phyloP scores from a whole-genome alignment of 331 rosid species.

The Pyrus hybrid region DNA sequence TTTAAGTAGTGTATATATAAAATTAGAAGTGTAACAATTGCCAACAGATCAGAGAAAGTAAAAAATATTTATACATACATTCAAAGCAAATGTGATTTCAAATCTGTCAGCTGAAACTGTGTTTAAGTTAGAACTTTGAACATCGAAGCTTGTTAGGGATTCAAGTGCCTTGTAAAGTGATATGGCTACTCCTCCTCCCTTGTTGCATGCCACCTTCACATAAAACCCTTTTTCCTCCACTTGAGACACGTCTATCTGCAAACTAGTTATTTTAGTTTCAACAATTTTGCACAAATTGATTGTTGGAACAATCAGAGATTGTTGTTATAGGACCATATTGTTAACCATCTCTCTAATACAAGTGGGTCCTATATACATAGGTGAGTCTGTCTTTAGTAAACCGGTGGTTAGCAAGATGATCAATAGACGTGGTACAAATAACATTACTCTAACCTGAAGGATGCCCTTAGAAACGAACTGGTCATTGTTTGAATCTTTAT shows the following conservation, averaged over 20 bases:
- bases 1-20: no score
- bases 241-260: slow-evolving; percentile 72
- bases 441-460: slow-evolving; percentile 37
- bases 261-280: neutral
- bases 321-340: no score
- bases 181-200: slow-evolving; percentile 55
- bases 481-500: slow-evolving; percentile 17
- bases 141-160: slow-evolving; percentile 52
- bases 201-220: slow-evolving; percentile 55
- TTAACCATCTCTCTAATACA: no score
- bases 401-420: no score
- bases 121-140: slow-evolving; percentile 67
- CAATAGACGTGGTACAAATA: no score
- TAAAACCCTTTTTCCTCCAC: slow-evolving; percentile 79
- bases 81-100: slow-evolving; percentile 51
- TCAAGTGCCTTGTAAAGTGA: slow-evolving; percentile 71
- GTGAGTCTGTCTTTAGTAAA: no score
- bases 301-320: neutral
- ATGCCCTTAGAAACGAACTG: slow-evolving; percentile 33
- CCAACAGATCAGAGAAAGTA: neutral
- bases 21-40: neutral
- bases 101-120: slow-evolving; percentile 41
- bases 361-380: no score
- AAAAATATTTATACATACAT: neutral
- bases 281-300: neutral